Base-by-base conservation (phyloP, 345 rosid genomes). In the Limnanthes douglasii region DNA sequence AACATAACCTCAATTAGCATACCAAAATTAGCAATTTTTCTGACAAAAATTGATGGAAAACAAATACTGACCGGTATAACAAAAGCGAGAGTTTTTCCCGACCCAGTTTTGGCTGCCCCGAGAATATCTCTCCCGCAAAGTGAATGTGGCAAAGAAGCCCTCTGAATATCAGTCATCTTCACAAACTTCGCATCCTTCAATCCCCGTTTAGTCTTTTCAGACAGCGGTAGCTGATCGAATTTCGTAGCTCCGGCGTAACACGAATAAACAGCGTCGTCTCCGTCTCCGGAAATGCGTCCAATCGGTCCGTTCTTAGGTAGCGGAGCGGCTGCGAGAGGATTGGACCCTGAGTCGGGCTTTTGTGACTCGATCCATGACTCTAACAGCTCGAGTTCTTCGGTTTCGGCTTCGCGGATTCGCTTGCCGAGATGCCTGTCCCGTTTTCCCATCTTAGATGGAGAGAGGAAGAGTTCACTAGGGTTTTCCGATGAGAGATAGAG, bases 31-130 rank as follows among this genome's bases (percentile, higher is more conserved):
- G 16, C 9, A 22, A 25, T 5, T 40, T 10, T 38, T 14, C 11
- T 5, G 16, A 8, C 26, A 22, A 3, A 3, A 9, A 27, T 16
- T n/a, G 11, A 18, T 14, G 13, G 13, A 13, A 31, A 17, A 14
- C 16, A 15, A 29, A 11, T 53, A 60, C 90, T 68, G 33, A 84
- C 98, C 23, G 95, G 94, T 18, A 90, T 68, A 29, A 79, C 61
- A 60, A 90, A 90, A 41, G 95, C 95, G 1, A 90, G 65, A 1
- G 98, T 84, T 63, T 90, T 84, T 14, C 94, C 98, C 0, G 98
- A 88, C 19, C 98, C 95, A 21, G 95, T 88, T 61, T 78, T 74
- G 0, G 98, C 98, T 0, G 98, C 98, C 8, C 98, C 98, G 8
- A 90, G 73, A 33, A 80, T 60, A 61, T 90, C 95, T 36, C 92